Conservation (phyloP, 2,329 filamentous ascomycete species). For the Dothideomycetes sp. region DNA sequence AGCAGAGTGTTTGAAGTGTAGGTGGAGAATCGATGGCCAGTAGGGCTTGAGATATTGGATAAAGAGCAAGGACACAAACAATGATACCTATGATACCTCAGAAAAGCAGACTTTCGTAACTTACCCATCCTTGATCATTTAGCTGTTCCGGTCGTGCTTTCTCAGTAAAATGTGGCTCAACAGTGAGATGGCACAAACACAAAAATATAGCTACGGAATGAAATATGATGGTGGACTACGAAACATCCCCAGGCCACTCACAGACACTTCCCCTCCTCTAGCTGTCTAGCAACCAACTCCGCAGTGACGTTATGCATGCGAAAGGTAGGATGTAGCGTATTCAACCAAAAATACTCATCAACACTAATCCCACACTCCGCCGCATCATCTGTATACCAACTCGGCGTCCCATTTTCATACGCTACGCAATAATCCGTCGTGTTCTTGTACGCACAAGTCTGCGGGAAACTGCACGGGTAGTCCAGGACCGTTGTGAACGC, state of each 20-base stretch:
- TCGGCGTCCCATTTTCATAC: slow-evolving; percentile 38
- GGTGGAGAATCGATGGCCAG: neutral
- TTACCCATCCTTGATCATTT: too few species aligned
- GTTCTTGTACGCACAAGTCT: slow-evolving; percentile 45
- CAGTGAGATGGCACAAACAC: too few species aligned
- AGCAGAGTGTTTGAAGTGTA: slow-evolving; percentile 40
- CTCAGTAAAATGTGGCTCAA: too few species aligned
- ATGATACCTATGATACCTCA: too few species aligned
- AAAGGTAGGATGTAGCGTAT: slow-evolving; percentile 53
- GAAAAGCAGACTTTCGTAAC: too few species aligned
- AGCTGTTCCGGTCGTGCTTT: too few species aligned
- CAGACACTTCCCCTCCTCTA: neutral
- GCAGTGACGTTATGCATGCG: slow-evolving; percentile 51
- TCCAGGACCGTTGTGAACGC: slow-evolving; percentile 44
- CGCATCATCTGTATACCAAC: slow-evolving; percentile 26
- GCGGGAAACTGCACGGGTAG: slow-evolving; percentile 35
- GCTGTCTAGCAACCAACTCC: slow-evolving; percentile 26
- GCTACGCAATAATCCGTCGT: slow-evolving; percentile 43
- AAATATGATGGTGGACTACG: too few species aligned
- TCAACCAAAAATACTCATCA: slow-evolving; percentile 56
- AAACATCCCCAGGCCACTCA: too few species aligned
- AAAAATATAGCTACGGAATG: too few species aligned
- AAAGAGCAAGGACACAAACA: neutral
- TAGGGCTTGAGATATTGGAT: too few species aligned
- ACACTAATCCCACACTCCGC: slow-evolving; percentile 43